Conservation (phyloP, 2,329 filamentous ascomycete genomes). For the Monilinia aucupariae region DNA sequence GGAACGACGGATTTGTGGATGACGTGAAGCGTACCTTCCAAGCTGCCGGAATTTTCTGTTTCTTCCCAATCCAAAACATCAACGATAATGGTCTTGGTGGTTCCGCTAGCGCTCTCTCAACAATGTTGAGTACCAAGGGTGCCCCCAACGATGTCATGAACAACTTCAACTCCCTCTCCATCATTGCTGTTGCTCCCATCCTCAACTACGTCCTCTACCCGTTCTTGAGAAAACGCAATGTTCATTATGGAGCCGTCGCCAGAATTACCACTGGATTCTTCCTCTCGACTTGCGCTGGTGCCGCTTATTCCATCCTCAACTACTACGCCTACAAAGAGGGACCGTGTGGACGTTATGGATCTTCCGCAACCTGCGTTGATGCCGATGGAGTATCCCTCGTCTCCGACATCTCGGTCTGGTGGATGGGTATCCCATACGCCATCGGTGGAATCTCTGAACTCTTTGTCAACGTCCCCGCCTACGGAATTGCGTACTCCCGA, state of each 20-base stretch:
- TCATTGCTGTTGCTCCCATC: slow-evolving; percentile 68
- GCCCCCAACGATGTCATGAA: slow-evolving; percentile 72
- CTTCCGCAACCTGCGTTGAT: slow-evolving; percentile 24
- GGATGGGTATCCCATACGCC: slow-evolving; percentile 50
- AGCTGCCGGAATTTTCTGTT: slow-evolving; percentile 62
- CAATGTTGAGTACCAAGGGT: slow-evolving; percentile 60
- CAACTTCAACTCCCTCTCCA: slow-evolving; percentile 69
- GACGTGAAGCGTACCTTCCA: slow-evolving; percentile 65
- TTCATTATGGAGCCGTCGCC: slow-evolving; percentile 68
- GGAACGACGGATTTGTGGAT: slow-evolving; percentile 77
- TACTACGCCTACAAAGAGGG: slow-evolving; percentile 59
- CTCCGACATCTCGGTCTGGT: slow-evolving; percentile 47
- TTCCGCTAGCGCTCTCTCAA: slow-evolving; percentile 46
- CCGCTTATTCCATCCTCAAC: slow-evolving; percentile 51
- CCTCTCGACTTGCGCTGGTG: slow-evolving; percentile 55
- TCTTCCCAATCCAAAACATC: slow-evolving; percentile 42
- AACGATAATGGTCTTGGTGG: slow-evolving; percentile 44
- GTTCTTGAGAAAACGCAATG: slow-evolving; percentile 53
- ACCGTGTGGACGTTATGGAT: slow-evolving; percentile 48
- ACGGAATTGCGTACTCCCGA: slow-evolving; percentile 48
- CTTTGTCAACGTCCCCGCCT: slow-evolving; percentile 47
- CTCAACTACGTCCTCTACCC: slow-evolving; percentile 66
- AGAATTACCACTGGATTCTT: slow-evolving; percentile 67
- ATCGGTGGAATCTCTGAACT: slow-evolving; percentile 47
- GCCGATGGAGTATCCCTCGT: slow-evolving; percentile 25